Base-by-base conservation (phyloP, 371 early-diverging fungal genomes). In the Mucor racemosus region DNA sequence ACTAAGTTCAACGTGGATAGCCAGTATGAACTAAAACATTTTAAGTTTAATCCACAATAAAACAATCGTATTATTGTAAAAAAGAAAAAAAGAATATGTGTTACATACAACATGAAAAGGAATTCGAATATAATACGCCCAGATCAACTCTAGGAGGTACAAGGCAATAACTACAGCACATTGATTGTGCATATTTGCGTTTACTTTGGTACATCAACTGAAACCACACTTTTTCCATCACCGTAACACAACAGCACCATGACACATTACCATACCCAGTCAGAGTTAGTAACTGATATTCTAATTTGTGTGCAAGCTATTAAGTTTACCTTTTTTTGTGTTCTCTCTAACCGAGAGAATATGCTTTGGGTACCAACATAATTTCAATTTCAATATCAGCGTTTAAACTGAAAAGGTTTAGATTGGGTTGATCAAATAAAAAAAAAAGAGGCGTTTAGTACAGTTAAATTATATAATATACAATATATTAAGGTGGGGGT, bases 261-360 rank as follows among this genome's bases (percentile, higher is more conserved):
- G 44, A 44, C 44, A 44, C 44, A 44, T 44, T 44, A 17, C 17
- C 6, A 13, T 14, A 42, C n/a, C 42, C 42, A 42, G 42, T 42
- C 42, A 42, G 42, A 42, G 42, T 5, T 5, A 42, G 42, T 42
- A 42, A 42, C 42, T 42, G 42, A 42, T 42, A 15, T 42, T 42
- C 42, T 44, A 44, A 44, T 44, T 44, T 44, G 44, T 44, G 44
- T n/a, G n/a, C n/a, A 44, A 44, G 44, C 44, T 44, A 44, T 44
- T 44, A 44, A 44, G 17, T 44, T 44, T 44, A 44, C 44, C 44
- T 44, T 44, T 44, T 44, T 44, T 44, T 44, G 44, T n/a, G 44
- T 15, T 17, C 44, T n/a, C 44, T 44, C 17, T 44, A n/a, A n/a
- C 17, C 17, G 44, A 44, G 44, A 44, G 7, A 44, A 44, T 44